Conservation (phyloP, 2,329 filamentous ascomycete genomes). For the Graphiopsis chlorocephala region DNA sequence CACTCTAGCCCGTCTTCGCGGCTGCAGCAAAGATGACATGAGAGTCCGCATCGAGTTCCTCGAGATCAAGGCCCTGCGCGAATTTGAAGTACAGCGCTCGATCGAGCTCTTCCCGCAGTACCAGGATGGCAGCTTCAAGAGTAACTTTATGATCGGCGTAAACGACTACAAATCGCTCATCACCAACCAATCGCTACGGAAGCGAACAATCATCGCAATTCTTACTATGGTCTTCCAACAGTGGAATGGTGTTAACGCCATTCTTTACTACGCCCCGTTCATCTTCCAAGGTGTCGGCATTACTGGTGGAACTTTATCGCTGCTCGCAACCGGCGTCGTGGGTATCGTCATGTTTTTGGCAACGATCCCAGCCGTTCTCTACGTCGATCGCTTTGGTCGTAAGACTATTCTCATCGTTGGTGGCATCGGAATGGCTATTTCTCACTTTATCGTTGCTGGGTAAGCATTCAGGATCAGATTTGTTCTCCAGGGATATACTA, state of each 20-base stretch:
- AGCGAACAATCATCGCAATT: constrained; percentile 56
- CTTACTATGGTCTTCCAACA: constrained; percentile 29
- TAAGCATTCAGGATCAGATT: constrained; percentile 25
- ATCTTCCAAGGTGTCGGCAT: constrained; percentile 51
- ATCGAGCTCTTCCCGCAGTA: constrained; percentile 63
- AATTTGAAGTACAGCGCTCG: constrained; percentile 70
- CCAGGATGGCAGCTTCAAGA: constrained; percentile 20
- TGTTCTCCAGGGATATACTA: not conserved
- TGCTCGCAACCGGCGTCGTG: constrained; percentile 69
- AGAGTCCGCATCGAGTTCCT: constrained; percentile 71
- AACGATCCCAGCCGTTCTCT: constrained; percentile 65
- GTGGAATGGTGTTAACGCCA: constrained; percentile 16
- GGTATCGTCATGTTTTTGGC: constrained; percentile 68
- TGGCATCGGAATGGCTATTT: constrained; percentile 29
- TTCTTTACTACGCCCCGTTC: constrained; percentile 38
- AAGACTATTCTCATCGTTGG: constrained; percentile 40
- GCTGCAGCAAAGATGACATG: constrained; percentile 59
- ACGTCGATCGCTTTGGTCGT: constrained; percentile 57
- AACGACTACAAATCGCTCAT: constrained; percentile 45
- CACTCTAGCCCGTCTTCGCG: constrained; percentile 62
- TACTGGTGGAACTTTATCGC: constrained; percentile 47
- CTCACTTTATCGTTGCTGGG: constrained; percentile 54
- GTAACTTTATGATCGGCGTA: constrained; percentile 21
- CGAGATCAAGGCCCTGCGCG: constrained; percentile 74
- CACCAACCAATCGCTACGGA: constrained; percentile 62